Evolutionary conservation across 2,329 filamentous ascomycete species (phyloP).

Genomic region (Penicillium sp.): DNA sequence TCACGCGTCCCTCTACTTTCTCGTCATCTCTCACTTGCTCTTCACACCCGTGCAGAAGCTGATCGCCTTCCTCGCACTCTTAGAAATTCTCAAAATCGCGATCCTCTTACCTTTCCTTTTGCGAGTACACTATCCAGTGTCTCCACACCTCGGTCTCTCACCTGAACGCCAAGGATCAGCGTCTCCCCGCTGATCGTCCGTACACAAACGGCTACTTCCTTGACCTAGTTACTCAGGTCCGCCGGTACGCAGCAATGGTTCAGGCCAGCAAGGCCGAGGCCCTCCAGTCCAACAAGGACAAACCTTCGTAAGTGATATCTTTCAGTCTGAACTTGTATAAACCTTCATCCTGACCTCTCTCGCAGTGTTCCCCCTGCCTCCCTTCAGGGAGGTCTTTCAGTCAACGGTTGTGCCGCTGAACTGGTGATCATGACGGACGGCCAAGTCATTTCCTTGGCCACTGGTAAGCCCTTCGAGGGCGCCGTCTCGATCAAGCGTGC

Average conservation of each 20-base stretch:
- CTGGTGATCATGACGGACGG: slow-evolving; percentile 71
- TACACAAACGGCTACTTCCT: slow-evolving; percentile 97
- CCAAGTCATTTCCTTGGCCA: slow-evolving; percentile 70
- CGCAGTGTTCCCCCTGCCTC: slow-evolving; percentile 56
- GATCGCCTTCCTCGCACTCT: slow-evolving; percentile 30
- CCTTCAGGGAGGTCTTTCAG: slow-evolving; percentile 72
- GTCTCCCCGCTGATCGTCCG: slow-evolving; percentile 74
- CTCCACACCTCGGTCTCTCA: slow-evolving; percentile 83
- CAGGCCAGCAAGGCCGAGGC: slow-evolving; percentile 61
- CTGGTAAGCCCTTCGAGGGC: slow-evolving; percentile 56
- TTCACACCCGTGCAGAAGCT: neutral
- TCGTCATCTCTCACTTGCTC: neutral
- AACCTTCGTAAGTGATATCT: slow-evolving; percentile 41
- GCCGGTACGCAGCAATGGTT: slow-evolving; percentile 80
- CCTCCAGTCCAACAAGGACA: slow-evolving; percentile 37
- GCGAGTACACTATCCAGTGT: slow-evolving; percentile 81
- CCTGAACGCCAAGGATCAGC: slow-evolving; percentile 79
- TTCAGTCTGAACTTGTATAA: too few relatives aligned
- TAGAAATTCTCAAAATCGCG: slow-evolving; percentile 69
- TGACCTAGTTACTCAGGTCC: slow-evolving; percentile 90
- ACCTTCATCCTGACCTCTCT: neutral
- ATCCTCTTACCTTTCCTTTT: slow-evolving; percentile 77
- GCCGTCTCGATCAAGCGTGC: slow-evolving; percentile 47
- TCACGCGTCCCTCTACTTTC: neutral
- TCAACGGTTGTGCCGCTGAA: slow-evolving; percentile 77